A percentile compares a stretch with the other conserved stretches of the same genome.
phyloP scores from a whole-genome alignment of 2,329 filamentous ascomycete genomes.

The Diaporthe aspalathi region DNA sequence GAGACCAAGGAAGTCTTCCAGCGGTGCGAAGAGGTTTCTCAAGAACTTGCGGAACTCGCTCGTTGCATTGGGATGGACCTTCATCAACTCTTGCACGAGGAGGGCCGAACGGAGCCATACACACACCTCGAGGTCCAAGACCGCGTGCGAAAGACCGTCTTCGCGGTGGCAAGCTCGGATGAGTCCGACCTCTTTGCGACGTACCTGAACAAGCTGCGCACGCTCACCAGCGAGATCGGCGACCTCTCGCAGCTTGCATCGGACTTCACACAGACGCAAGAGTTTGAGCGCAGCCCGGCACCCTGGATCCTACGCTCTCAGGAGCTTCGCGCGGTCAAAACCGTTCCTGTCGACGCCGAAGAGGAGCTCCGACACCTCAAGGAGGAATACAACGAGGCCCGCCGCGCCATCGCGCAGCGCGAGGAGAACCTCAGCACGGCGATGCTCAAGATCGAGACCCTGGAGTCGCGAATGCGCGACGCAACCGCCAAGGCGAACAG shows the following conservation, averaged over 20 bases:
- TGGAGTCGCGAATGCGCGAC: conserved; percentile 88
- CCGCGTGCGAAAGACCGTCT: conserved; percentile 69
- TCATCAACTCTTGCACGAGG: conserved; percentile 75
- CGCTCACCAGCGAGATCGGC: conserved; percentile 71
- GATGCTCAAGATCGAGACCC: conserved; percentile 91
- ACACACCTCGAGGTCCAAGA: conserved; percentile 74
- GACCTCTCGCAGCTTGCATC: conserved; percentile 78
- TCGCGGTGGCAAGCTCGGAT: conserved; percentile 61
- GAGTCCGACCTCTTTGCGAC: conserved; percentile 78
- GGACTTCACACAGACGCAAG: conserved; percentile 78
- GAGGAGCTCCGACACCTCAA: conserved; percentile 85
- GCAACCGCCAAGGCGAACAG: conserved; percentile 80
- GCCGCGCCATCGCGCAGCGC: conserved; percentile 75
- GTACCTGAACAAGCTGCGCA: conserved; percentile 74
- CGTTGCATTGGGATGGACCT: conserved; percentile 75
- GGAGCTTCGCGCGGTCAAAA: conserved; percentile 85
- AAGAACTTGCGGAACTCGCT: conserved; percentile 73
- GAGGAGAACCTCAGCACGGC: conserved; percentile 88
- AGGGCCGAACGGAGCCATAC: conserved; percentile 75
- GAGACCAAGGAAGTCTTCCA: conserved; percentile 78
- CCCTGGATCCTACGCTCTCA: conserved; percentile 88
- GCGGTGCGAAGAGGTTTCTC: conserved; percentile 72
- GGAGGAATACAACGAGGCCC: conserved; percentile 82
- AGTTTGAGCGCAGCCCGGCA: conserved; percentile 80
- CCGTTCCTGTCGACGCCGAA: conserved; percentile 82